A percentile compares a stretch with the other conserved stretches of the same genome.
Evolutionary conservation across 768 basidiomycete species (phyloP).

Genomic region (Lactarius sp.): DNA sequence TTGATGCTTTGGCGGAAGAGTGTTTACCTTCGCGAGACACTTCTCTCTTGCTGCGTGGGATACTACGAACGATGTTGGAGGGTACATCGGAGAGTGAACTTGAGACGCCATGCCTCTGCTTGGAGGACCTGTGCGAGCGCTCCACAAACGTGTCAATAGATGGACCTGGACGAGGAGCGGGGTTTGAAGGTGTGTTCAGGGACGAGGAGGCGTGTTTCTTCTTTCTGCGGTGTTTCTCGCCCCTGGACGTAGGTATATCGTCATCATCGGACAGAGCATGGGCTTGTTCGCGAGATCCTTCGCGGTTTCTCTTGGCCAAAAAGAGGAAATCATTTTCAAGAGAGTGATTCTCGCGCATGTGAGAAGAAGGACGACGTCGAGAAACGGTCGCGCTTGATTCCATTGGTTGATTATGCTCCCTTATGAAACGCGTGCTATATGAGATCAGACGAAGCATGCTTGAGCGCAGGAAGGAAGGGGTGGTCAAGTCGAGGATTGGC

Average conservation of each 20-base stretch:
- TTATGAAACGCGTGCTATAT: not conserved
- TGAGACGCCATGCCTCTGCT: slow-evolving; percentile 19
- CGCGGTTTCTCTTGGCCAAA: slow-evolving; percentile 14
- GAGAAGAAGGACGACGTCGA: slow-evolving; percentile 14
- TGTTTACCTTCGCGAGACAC: slow-evolving; percentile 11
- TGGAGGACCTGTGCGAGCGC: slow-evolving; percentile 9
- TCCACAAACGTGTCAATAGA: slow-evolving; percentile 12
- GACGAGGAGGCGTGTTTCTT: slow-evolving; percentile 8
- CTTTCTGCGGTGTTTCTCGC: slow-evolving; percentile 21
- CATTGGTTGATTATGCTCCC: not conserved
- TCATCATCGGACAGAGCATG: slow-evolving; percentile 20
- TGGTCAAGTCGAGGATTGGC: not conserved
- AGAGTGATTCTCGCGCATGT: slow-evolving; percentile 11
- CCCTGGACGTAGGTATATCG: slow-evolving; percentile 2
- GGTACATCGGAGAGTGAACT: slow-evolving; percentile 12
- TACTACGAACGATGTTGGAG: not conserved
- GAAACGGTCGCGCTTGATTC: slow-evolving; percentile 1
- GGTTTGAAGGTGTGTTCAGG: not conserved
- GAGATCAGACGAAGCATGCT: not conserved
- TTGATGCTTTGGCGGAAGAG: not conserved
- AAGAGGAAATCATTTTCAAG: slow-evolving; percentile 9
- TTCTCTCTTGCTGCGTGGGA: slow-evolving; percentile 1
- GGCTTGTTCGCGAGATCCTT: slow-evolving; percentile 15
- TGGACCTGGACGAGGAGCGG: slow-evolving; percentile 7
- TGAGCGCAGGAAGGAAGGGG: not conserved